Evolutionary conservation across 345 rosid genomes (phyloP).

Genomic region (Gossypioides kirkii): DNA sequence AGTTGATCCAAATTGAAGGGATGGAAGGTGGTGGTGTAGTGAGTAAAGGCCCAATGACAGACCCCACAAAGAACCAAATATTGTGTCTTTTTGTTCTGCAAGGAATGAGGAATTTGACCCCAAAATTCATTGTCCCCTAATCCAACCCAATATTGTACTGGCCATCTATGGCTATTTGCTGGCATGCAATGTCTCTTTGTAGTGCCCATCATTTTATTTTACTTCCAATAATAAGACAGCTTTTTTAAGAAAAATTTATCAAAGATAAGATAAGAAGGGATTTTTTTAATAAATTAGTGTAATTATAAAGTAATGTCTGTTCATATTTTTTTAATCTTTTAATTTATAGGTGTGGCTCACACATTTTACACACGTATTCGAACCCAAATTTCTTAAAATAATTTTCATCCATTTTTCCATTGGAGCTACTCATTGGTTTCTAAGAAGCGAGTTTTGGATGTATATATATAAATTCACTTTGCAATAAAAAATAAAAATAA

Average conservation of each 20-base stretch:
- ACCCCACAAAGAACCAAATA: background rate
- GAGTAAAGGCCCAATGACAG: constrained; percentile 5
- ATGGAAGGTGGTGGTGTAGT: background rate
- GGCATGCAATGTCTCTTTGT: constrained; percentile 2
- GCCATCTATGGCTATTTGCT: no score
- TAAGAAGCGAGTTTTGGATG: background rate
- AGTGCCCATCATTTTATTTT: background rate
- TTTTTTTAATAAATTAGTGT: no score
- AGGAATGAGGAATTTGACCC: background rate
- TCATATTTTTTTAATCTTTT: no score
- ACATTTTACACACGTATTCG: no score
- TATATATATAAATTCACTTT: background rate
- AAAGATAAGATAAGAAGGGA: constrained; percentile 2
- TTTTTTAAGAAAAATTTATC: no score
- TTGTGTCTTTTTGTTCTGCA: background rate
- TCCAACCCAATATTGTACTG: constrained; percentile 4
- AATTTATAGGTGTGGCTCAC: no score
- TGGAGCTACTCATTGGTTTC: no score
- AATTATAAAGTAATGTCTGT: no score
- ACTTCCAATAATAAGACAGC: no score
- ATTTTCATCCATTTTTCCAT: no score
- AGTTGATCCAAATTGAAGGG: background rate
- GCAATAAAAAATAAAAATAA: background rate
- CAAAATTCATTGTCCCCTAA: constrained; percentile 5
- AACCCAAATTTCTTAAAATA: no score